Evolutionary conservation across 331 rosid species (phyloP).

Genomic region (Malus hybrid): DNA sequence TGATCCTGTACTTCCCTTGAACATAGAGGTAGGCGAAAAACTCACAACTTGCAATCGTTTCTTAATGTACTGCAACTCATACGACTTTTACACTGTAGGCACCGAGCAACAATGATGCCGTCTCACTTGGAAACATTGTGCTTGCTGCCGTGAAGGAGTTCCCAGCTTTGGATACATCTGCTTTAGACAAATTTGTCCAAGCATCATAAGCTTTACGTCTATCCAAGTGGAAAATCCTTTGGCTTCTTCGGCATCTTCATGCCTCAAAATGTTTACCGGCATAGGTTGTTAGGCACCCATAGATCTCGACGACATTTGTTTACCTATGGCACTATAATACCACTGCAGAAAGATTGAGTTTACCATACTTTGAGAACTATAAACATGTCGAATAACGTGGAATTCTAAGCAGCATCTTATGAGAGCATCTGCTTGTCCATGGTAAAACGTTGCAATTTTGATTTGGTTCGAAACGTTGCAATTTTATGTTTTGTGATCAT

Average conservation of each 20-base stretch:
- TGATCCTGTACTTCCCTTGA: slow-evolving; percentile 97
- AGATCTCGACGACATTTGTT: slow-evolving; percentile 8
- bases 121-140: slow-evolving; percentile 61
- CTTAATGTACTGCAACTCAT: slow-evolving; percentile 6
- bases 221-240: neutral
- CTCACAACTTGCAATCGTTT: neutral
- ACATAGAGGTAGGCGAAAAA: slow-evolving; percentile 65
- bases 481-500: neutral
- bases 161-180: slow-evolving; percentile 71
- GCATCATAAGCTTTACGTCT: slow-evolving; percentile 16
- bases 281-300: neutral
- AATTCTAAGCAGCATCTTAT: neutral
- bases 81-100: slow-evolving; percentile 40
- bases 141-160: slow-evolving; percentile 63
- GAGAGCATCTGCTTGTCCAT: neutral
- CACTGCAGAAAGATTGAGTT: neutral
- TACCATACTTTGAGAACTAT: neutral
- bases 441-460: neutral
- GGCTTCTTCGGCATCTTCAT: slow-evolving; percentile 15
- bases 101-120: slow-evolving; percentile 56
- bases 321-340: neutral
- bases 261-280: neutral
- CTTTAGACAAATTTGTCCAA: slow-evolving; percentile 61
- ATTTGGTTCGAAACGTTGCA: neutral
- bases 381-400: neutral